A percentile compares a stretch with the other conserved stretches of the same genome.
Evolutionary conservation across 345 rosid species (phyloP).

Genomic region (Rhizophora apiculata): DNA sequence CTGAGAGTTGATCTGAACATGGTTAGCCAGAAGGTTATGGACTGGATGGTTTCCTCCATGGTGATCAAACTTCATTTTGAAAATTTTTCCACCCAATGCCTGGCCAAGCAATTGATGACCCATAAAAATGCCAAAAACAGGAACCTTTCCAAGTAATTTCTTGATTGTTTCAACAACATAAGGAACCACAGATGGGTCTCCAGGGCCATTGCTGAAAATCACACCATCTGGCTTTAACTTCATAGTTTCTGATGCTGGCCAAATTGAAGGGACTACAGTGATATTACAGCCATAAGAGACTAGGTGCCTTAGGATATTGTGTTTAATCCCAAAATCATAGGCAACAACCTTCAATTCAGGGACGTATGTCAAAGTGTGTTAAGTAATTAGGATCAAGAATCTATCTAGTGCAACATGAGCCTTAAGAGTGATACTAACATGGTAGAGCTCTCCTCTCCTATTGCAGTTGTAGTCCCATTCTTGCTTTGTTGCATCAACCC

Average conservation of each 20-base stretch:
- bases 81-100: constrained; percentile 94
- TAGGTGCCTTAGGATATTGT: constrained; percentile 75
- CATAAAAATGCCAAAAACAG: constrained; percentile 98
- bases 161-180: constrained; percentile 88
- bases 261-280: constrained; percentile 83
- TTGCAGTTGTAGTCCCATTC: constrained; percentile 76
- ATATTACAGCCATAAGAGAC: constrained; percentile 86
- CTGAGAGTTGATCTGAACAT: constrained; percentile 97
- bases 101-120: constrained; percentile 96
- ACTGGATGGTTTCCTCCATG: constrained; percentile 99
- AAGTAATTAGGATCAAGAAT: constrained; percentile 14
- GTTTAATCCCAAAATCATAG: constrained; percentile 94
- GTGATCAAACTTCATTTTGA: constrained; percentile 97
- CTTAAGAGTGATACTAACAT: constrained; percentile 42
- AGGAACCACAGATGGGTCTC: constrained; percentile 96
- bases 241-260: constrained; percentile 79
- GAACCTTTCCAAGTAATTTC: constrained; percentile 74
- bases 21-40: constrained; percentile 53
- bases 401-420: constrained; percentile 3
- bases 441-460: constrained; percentile 42
- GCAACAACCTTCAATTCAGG: constrained; percentile 61
- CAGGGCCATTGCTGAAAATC: constrained; percentile 97
- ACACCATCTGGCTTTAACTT: constrained; percentile 91
- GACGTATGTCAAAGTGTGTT: constrained; percentile 4
- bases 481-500: constrained; percentile 64